Evolutionary conservation across 805 yeast species (phyloP).

Genomic region (Ogataea paraovalis): DNA sequence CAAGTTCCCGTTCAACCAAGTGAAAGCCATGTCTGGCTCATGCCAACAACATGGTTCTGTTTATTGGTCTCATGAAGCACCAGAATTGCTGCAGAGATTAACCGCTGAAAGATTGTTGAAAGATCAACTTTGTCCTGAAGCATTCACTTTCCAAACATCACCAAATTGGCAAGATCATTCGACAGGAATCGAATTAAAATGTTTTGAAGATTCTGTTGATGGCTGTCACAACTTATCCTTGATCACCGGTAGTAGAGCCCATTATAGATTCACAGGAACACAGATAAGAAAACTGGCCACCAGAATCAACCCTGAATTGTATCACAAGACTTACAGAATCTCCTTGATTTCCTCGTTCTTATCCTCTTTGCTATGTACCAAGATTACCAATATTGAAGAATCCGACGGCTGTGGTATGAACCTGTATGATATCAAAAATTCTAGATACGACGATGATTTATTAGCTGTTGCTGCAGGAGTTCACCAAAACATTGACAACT

Average conservation of each 20-base stretch:
- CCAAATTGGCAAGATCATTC: constrained; percentile 97
- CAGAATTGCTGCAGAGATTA: constrained; percentile 36
- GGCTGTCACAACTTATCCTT: constrained; percentile 58
- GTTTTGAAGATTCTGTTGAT: constrained; percentile 58
- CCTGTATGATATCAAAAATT: constrained; percentile 63
- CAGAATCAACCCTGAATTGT: constrained; percentile 46
- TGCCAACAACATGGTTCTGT: constrained; percentile 94
- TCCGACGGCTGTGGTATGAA: constrained; percentile 95
- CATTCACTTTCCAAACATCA: constrained; percentile 60
- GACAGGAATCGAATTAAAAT: constrained; percentile 62
- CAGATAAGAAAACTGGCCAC: constrained; percentile 75
- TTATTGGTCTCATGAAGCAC: constrained; percentile 60
- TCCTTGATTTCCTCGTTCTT: constrained; percentile 77
- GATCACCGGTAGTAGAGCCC: constrained; percentile 82
- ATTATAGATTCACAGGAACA: constrained; percentile 87
- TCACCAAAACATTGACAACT: constrained; percentile 39
- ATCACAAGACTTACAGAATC: constrained; percentile 55
- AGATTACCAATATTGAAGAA: constrained; percentile 63
- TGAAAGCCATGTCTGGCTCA: constrained; percentile 73
- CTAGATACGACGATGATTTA: constrained; percentile 53
- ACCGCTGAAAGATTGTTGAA: constrained; percentile 33
- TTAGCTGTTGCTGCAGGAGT: constrained; percentile 52
- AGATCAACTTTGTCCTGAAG: constrained; percentile 43
- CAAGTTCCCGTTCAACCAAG: constrained; percentile 53
- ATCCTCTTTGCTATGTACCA: constrained; percentile 65